Evolutionary conservation across 306 rosid species (phyloP).

Genomic region (Acacia crassicarpa): DNA sequence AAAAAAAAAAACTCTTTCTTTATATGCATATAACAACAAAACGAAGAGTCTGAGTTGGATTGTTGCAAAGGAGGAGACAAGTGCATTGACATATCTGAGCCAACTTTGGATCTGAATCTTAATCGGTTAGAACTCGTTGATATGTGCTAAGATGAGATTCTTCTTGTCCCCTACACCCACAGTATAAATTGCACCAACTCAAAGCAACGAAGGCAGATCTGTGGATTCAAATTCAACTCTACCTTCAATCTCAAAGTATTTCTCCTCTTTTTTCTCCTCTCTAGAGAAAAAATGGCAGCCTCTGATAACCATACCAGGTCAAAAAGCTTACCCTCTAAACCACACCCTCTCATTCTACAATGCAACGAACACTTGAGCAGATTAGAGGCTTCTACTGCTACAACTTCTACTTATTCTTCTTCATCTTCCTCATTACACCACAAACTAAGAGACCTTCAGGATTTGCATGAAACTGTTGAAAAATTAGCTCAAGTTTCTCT

Average conservation of each 20-base stretch:
- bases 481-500: neutral
- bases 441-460: slow-evolving; percentile 2
- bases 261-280: neutral
- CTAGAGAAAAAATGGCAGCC: slow-evolving; percentile 31
- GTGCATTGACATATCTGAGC: slow-evolving; percentile 33
- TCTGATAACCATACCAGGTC: slow-evolving; percentile 42
- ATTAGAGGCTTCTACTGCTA: slow-evolving; percentile 38
- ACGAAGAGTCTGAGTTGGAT: slow-evolving; percentile 34
- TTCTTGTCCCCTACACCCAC: slow-evolving; percentile 28
- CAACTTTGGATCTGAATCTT: slow-evolving; percentile 38
- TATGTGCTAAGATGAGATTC: slow-evolving; percentile 39
- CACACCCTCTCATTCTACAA: slow-evolving; percentile 49
- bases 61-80: slow-evolving; percentile 38
- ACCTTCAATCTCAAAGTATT: neutral
- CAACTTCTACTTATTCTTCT: neutral
- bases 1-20: neutral
- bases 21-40: slow-evolving; percentile 18
- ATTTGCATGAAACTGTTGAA: slow-evolving; percentile 32
- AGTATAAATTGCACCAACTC: slow-evolving; percentile 38
- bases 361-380: slow-evolving; percentile 48
- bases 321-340: slow-evolving; percentile 44
- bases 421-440: neutral
- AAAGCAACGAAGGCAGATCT: slow-evolving; percentile 17
- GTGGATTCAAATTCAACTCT: neutral
- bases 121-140: slow-evolving; percentile 41